Percentiles rank a stretch among this genome's conserved stretches.
These are phyloP conservation scores for Escallonia herrerae DNA, from an alignment of 129 eudicot species.

Conservation along the genomic window DNA sequence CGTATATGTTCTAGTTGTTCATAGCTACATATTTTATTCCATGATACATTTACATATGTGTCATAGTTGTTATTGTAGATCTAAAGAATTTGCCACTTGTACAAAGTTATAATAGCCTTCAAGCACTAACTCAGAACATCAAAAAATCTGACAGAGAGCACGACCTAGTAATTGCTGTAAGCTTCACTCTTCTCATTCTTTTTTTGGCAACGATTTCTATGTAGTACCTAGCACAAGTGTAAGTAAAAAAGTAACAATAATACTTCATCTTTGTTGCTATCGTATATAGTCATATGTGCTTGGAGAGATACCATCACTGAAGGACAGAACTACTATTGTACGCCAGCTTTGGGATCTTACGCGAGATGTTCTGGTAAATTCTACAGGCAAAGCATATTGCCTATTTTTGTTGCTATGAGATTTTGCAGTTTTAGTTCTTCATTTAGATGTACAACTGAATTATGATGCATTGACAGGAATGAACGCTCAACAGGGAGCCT, in stretches of 20 bases:
- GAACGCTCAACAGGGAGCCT: not conserved
- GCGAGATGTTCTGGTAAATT: conserved; percentile 68
- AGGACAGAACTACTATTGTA: conserved; percentile 78
- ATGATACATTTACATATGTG: no score
- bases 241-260: no score
- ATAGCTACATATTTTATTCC: no score
- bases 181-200: conserved; percentile 17
- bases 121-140: conserved; percentile 47
- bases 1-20: no score
- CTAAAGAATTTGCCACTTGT: conserved; percentile 71
- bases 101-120: conserved; percentile 71
- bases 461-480: not conserved
- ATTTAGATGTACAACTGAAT: not conserved
- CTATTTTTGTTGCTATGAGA: not conserved
- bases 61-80: conserved; percentile 31
- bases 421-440: not conserved
- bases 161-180: conserved; percentile 93
- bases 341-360: conserved; percentile 98
- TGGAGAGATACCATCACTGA: conserved; percentile 86
- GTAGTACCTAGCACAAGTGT: not conserved
- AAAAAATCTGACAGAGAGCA: conserved; percentile 72
- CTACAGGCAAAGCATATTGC: conserved; percentile 8
- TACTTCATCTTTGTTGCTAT: conserved; percentile 12
- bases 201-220: not conserved
- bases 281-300: conserved; percentile 85